These are phyloP conservation scores for Gillenia trifoliata DNA, from an alignment of 306 rosid genomes.

Conservation along the genomic window DNA sequence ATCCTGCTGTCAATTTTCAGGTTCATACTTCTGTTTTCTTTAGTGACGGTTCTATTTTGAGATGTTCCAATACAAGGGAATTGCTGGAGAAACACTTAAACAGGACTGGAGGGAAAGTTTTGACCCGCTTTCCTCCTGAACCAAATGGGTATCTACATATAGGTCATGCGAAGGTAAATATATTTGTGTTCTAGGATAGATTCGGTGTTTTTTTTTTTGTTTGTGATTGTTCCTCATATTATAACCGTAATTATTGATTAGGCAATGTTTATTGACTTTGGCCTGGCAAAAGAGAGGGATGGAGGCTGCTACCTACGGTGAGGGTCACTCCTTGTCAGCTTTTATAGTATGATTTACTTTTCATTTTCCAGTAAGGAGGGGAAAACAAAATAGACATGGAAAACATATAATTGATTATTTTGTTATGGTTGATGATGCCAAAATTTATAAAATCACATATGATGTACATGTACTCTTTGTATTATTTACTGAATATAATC, in stretches of 20 bases:
- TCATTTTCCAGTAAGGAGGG: not conserved
- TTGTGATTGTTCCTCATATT: not conserved
- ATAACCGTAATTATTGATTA: constrained; percentile 23
- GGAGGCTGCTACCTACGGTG: constrained; percentile 92
- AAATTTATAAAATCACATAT: not conserved
- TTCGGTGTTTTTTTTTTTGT: not conserved
- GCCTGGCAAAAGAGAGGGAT: constrained; percentile 88
- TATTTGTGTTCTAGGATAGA: not conserved
- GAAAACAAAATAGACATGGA: not conserved
- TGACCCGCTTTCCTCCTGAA: constrained; percentile 98
- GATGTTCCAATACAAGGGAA: constrained; percentile 80
- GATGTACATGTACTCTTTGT: not conserved
- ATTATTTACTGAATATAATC: not conserved
- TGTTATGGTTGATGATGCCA: not conserved
- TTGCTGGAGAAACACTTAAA: constrained; percentile 81
- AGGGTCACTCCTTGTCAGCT: constrained; percentile 10
- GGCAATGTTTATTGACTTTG: constrained; percentile 98
- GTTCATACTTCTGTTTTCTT: constrained; percentile 91
- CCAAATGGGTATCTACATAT: constrained; percentile 98
- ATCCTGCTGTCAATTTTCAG: constrained; percentile 39
- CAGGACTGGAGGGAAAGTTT: constrained; percentile 61
- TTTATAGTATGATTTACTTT: not conserved
- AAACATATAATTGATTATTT: not conserved
- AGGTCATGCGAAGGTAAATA: constrained; percentile 90
- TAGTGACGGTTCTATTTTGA: constrained; percentile 72